These are phyloP conservation scores for Aeminium ludgeri DNA, from an alignment of 495 filamentous ascomycete genomes.

Conservation along the genomic window DNA sequence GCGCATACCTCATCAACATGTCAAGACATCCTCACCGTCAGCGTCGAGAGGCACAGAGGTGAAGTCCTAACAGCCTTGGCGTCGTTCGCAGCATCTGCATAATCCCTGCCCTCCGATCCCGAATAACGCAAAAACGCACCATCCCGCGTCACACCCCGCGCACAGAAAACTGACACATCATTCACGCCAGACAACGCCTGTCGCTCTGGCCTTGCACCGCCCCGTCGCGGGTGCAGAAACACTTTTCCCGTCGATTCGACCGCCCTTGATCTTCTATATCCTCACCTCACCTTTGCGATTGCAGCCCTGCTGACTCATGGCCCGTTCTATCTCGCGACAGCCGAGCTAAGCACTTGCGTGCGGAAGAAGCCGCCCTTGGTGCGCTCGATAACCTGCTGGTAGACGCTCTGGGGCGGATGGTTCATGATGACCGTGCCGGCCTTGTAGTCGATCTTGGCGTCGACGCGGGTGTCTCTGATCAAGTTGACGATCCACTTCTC, in stretches of 20 bases:
- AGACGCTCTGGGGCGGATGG: constrained; percentile 92
- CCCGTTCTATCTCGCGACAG: constrained; percentile 22
- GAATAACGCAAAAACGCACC: no score
- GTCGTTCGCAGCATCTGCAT: neutral
- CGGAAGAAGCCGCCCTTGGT: constrained; percentile 91
- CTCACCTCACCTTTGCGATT: no score
- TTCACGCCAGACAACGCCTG: neutral
- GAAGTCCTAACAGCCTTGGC: neutral
- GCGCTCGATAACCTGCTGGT: constrained; percentile 95
- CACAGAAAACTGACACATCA: neutral
- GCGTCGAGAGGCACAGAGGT: no score
- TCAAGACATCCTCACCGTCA: no score
- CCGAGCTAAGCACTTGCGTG: constrained; percentile 27
- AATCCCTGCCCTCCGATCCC: no score
- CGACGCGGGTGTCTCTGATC: constrained; percentile 89
- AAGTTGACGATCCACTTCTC: constrained; percentile 99
- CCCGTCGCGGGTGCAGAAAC: no score
- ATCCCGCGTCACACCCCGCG: no score
- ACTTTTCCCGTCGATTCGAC: no score
- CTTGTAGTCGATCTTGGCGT: constrained; percentile 98
- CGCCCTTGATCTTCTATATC: no score
- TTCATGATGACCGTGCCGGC: constrained; percentile 99
- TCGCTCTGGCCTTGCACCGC: no score
- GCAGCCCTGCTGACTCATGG: neutral
- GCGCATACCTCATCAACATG: no score